Evolutionary conservation across 2,329 filamentous ascomycete species (phyloP), one percentile per base, ranked within the genome.

Genomic region (Whalleya microplaca): DNA sequence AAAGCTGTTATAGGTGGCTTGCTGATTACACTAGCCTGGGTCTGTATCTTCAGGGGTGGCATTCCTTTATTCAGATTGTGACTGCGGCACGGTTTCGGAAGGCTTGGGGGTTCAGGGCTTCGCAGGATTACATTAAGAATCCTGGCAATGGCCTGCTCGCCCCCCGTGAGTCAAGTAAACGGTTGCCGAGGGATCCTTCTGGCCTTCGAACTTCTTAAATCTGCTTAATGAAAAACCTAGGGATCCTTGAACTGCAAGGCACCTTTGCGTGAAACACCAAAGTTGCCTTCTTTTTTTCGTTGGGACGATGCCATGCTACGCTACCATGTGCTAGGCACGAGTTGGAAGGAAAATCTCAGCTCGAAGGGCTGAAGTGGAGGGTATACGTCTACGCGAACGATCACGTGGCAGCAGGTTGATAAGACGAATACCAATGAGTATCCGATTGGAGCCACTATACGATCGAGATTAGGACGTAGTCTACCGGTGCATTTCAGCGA

Each of bases 1-100:
- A 49, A 55, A 55, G 51, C 54, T 49, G 60, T 58, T 60, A 54
- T 55, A 56, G 57, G 57, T 57, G 60, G 55, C 29, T 55, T 58
- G 57, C 52, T 54, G 60, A 61, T 53, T 47, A 51, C 6, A 37
- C 32, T 37, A 37, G 14, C 32, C 4, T 16, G 23, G 4, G 23
- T 27, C 23, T 27, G 9, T 27, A 9, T 27, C 23, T 27, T 27
- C 23, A 27, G 23, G 23, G 23, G 23, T 27, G 23, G 23, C 23
- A 4, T 4, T 27, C 23, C 23, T 27, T n/a, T 27, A 27, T 27
- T 27, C 23, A 27, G 23, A 9, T 16, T 37, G 32, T 16, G 9
- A 37, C 32, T 12, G 32, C 32, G 32, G 32, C 32, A 37, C 32
- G 10, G 32, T 37, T 37, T 37, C 6, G 32, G 14, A 12, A 7